A percentile compares a stretch with the other conserved stretches of the same genome.
These are phyloP conservation scores for Medicago ruthenica DNA, from an alignment of 306 rosid genomes.

Conservation along the genomic window DNA sequence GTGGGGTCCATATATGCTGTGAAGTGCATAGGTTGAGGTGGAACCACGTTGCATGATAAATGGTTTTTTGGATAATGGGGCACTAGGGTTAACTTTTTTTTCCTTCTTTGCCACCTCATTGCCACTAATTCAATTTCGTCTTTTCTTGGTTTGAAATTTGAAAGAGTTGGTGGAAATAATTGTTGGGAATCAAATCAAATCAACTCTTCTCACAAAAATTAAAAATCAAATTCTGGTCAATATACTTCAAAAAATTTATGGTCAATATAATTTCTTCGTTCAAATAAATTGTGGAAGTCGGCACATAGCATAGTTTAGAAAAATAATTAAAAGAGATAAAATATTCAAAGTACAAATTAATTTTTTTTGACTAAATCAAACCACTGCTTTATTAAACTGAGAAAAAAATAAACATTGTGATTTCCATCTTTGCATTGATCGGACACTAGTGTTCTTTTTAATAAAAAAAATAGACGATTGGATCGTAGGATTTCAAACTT, in stretches of 20 bases:
- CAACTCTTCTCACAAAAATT: neutral
- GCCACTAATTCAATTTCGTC: slow-evolving; percentile 8
- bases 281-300: neutral
- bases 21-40: slow-evolving; percentile 15
- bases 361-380: too few species aligned
- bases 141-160: neutral
- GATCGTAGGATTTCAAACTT: too few species aligned
- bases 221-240: neutral
- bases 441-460: too few species aligned
- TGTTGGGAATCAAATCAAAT: slow-evolving; percentile 18
- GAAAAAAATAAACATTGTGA: neutral
- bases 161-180: neutral
- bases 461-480: too few species aligned
- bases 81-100: neutral
- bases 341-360: neutral
- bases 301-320: neutral
- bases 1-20: slow-evolving; percentile 32
- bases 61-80: slow-evolving; percentile 42
- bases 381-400: neutral
- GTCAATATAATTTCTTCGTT: neutral
- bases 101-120: slow-evolving; percentile 26
- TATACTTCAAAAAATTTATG: too few species aligned
- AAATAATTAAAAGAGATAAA: too few species aligned
- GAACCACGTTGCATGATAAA: slow-evolving; percentile 36
- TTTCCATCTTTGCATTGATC: too few species aligned